Base-by-base conservation (phyloP, 768 basidiomycete species). In the Amanita pallidorosea region DNA sequence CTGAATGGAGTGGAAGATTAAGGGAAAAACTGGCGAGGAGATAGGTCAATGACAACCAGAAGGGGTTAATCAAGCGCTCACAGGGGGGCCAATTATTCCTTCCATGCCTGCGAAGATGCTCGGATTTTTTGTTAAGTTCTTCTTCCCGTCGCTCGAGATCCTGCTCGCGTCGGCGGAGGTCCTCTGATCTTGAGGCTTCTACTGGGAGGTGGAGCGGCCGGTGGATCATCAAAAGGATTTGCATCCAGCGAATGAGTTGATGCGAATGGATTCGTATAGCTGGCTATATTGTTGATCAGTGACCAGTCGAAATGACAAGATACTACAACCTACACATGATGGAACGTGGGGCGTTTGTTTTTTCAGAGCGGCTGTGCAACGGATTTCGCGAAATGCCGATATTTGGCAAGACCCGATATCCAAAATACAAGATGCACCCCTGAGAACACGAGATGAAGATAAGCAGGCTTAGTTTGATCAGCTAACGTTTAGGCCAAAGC, bases 61-160 rank as follows among this genome's bases (percentile, higher is more conserved):
- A 58, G 47, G 55, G 56, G 44, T 40, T 45, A 50, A 44, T 42
- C 43, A 46, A 9, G 51, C 52, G 72, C 87, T 62, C 58, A 87
- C 92, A 94, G 12, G 81, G 81, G 31, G 95, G 95, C 83, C 88
- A 99, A 67, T 99, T 99, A 63, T 88, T 94, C 56, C 81, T 79
- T 34, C 90, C 91, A 61, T 87, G 81, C 45, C 66, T 75, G 57
- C 83, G 72, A 47, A 90, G 75, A 57, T 82, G 71, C 44, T 88
- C 82, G 18, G 82, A 74, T 61, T 79, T 83, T 57, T 77, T 71
- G 55, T 69, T 75, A 53, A 91, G 73, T 57, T 91, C 88, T 42
- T 75, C 68, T 61, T 94, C 91, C 57, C 93, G 73, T 54, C 81
- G 71, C 60, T 83, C 81, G 27, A 98, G 74, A 56, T 94, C 92